A percentile compares a stretch with the other conserved stretches of the same genome.
These are phyloP conservation scores for Pleurotus tuber-regium DNA, from an alignment of 768 basidiomycete species.

Conservation along the genomic window DNA sequence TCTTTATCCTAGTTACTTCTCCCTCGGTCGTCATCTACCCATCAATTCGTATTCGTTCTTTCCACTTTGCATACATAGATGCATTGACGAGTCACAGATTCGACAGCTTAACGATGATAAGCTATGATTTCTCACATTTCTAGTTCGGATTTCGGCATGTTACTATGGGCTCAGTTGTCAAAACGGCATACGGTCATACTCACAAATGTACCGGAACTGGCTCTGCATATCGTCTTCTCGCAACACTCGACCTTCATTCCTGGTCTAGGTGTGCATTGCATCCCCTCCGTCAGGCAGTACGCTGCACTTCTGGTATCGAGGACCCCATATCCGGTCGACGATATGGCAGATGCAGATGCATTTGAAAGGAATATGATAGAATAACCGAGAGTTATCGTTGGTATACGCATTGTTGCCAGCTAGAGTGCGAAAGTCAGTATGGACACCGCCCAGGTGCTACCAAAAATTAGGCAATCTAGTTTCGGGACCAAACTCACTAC, in stretches of 20 bases:
- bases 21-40: not conserved
- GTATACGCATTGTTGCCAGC: too few species aligned
- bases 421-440: too few species aligned
- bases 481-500: too few species aligned
- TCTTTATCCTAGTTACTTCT: slow-evolving; percentile 7
- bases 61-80: not conserved
- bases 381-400: too few species aligned
- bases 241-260: slow-evolving; percentile 1
- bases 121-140: not conserved
- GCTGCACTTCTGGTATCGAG: not conserved
- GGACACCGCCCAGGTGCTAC: too few species aligned
- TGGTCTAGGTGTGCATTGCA: not conserved
- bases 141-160: not conserved
- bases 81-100: not conserved
- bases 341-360: not conserved
- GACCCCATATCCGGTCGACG: not conserved
- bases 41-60: slow-evolving; percentile 5
- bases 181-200: not conserved
- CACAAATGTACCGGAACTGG: not conserved
- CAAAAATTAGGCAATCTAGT: too few species aligned
- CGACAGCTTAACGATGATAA: not conserved
- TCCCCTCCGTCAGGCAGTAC: not conserved
- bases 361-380: not conserved
- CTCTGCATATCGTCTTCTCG: not conserved
- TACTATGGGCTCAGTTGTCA: not conserved